phyloP scores from a whole-genome alignment of 257 asterid species.

The Nicotiana attenuata region DNA sequence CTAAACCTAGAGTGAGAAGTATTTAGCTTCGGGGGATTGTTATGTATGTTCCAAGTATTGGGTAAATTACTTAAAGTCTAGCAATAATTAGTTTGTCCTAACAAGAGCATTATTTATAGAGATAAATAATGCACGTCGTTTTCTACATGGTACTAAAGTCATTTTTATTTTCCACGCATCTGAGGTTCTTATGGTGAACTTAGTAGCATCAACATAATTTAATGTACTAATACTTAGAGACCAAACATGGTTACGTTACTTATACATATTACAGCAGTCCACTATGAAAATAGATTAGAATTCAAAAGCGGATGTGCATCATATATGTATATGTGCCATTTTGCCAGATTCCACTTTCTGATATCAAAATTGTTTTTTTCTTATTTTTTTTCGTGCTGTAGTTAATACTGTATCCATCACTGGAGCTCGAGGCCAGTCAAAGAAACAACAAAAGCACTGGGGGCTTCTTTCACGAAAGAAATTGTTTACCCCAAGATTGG shows the following conservation, averaged over 20 bases:
- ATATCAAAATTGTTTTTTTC: background rate
- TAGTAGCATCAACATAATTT: background rate
- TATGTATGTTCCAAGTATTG: background rate
- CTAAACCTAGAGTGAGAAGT: background rate
- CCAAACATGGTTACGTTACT: slow-evolving; percentile 17
- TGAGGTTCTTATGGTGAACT: background rate
- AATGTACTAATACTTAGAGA: background rate
- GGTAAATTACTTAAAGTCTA: background rate
- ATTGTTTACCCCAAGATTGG: too few species aligned
- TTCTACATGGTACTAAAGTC: background rate
- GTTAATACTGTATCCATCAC: slow-evolving; percentile 6
- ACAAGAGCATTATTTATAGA: background rate
- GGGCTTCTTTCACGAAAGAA: background rate
- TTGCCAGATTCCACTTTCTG: background rate
- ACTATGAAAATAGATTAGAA: slow-evolving; percentile 8
- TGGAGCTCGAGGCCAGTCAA: background rate
- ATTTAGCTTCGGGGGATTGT: background rate
- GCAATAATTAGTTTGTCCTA: background rate
- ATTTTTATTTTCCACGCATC: background rate
- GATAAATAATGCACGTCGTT: background rate
- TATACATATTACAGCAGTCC: slow-evolving; percentile 8
- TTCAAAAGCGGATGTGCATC: background rate
- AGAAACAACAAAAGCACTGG: background rate
- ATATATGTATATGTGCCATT: background rate
- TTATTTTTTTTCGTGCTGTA: background rate